Evolutionary conservation across 2,329 filamentous ascomycete genomes (phyloP).

Genomic region (Arthrobotrys sinensis): DNA sequence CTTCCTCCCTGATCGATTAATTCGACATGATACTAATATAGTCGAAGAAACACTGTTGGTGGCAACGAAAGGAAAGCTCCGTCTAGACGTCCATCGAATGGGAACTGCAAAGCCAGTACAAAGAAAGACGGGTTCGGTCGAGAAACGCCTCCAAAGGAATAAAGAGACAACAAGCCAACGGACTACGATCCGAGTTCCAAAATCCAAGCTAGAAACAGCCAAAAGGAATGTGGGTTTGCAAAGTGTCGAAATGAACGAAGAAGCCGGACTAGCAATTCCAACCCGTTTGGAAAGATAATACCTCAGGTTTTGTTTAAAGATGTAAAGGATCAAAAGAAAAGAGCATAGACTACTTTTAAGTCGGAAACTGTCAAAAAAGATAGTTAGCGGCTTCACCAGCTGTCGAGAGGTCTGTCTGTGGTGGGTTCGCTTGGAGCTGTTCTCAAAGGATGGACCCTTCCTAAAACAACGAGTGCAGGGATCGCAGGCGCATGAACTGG

Average conservation of each 20-base stretch:
- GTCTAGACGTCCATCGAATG: background rate
- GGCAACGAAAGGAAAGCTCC: background rate
- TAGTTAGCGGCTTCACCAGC: constrained; percentile 17
- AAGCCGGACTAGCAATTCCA: constrained; percentile 41
- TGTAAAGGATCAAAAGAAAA: constrained; percentile 13
- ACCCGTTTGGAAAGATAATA: constrained; percentile 36
- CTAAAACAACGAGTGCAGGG: constrained; percentile 33
- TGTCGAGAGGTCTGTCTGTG: constrained; percentile 18
- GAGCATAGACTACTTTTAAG: constrained; percentile 19
- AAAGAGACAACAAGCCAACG: constrained; percentile 12
- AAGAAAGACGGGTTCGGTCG: constrained; percentile 4
- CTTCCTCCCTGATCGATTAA: constrained; percentile 20
- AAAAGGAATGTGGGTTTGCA: constrained; percentile 4
- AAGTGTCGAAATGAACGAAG: constrained; percentile 11
- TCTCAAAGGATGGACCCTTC: constrained; percentile 50
- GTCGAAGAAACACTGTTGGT: constrained; percentile 17
- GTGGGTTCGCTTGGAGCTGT: constrained; percentile 43
- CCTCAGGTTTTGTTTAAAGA: constrained; percentile 5
- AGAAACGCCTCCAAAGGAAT: constrained; percentile 21
- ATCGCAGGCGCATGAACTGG: constrained; percentile 40
- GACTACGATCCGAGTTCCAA: background rate
- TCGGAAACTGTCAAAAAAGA: constrained; percentile 30
- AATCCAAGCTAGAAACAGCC: constrained; percentile 3
- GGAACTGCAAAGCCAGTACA: constrained; percentile 19
- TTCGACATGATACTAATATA: constrained; percentile 49